phyloP scores from a whole-genome alignment of 129 eudicot species.

The Artemisia tridentata region DNA sequence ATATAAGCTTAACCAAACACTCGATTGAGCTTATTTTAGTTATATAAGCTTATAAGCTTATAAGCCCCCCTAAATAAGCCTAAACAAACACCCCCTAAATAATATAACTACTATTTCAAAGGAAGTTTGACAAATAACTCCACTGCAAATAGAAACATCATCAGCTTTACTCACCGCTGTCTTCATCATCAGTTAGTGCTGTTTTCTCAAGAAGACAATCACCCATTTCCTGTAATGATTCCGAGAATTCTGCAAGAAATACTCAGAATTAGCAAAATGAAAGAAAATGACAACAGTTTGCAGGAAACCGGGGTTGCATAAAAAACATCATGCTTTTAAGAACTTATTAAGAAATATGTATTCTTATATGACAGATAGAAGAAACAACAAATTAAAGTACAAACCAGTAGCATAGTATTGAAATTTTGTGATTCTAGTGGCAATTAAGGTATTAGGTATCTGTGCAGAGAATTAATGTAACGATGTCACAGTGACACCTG shows the following conservation, averaged over 20 bases:
- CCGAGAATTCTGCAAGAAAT: slow-evolving; percentile 77
- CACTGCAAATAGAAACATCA: slow-evolving; percentile 13
- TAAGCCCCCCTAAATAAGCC: too few relatives aligned
- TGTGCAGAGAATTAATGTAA: too few relatives aligned
- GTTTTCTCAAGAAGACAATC: slow-evolving; percentile 90
- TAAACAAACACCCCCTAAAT: too few relatives aligned
- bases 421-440: too few relatives aligned
- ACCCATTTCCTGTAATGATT: slow-evolving; percentile 85
- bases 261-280: slow-evolving; percentile 19
- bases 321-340: slow-evolving; percentile 6
- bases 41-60: too few relatives aligned
- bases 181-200: slow-evolving; percentile 81
- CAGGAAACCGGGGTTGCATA: slow-evolving; percentile 15
- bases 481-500: too few relatives aligned
- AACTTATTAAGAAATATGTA: background rate
- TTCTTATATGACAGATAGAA: background rate
- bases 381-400: background rate
- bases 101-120: too few relatives aligned
- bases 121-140: slow-evolving; percentile 9
- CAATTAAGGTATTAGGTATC: too few relatives aligned
- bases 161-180: slow-evolving; percentile 56
- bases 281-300: background rate
- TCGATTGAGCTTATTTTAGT: too few relatives aligned
- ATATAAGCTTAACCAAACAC: too few relatives aligned
- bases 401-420: background rate